These are phyloP conservation scores for Arctostaphylos glauca DNA, from an alignment of 148 eudicot genomes.

Conservation along the genomic window DNA sequence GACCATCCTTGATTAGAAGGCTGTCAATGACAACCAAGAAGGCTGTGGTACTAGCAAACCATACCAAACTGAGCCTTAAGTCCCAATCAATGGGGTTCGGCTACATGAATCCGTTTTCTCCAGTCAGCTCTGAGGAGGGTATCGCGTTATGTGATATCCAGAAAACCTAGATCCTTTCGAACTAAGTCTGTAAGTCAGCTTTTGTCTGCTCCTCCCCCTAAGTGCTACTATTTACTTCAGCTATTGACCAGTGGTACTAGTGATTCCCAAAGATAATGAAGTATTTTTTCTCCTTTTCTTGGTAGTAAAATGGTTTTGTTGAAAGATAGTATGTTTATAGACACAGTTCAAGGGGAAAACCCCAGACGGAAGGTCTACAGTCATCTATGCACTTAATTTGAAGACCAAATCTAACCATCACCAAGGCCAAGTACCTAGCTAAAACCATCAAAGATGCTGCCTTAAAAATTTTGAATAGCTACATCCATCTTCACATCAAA, in stretches of 20 bases:
- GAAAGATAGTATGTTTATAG: neutral
- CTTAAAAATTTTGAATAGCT: neutral
- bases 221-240: too few species aligned
- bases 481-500: neutral
- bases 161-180: too few species aligned
- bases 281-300: neutral
- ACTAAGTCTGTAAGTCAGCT: too few species aligned
- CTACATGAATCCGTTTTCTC: too few species aligned
- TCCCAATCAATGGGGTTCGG: too few species aligned
- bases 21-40: neutral
- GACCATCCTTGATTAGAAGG: neutral
- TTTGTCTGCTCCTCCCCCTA: too few species aligned
- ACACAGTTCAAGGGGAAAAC: neutral
- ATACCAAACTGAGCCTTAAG: too few species aligned
- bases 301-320: neutral
- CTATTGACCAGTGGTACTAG: neutral
- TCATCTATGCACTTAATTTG: neutral
- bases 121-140: too few species aligned
- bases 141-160: too few species aligned
- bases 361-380: neutral
- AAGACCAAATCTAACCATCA: conserved; percentile 4
- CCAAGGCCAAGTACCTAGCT: neutral
- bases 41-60: neutral
- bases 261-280: neutral
- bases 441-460: neutral